Percentiles rank a stretch among this genome's conserved stretches.
Evolutionary conservation across 257 asterid genomes (phyloP).

Genomic region (Paraleonurus japonicus): DNA sequence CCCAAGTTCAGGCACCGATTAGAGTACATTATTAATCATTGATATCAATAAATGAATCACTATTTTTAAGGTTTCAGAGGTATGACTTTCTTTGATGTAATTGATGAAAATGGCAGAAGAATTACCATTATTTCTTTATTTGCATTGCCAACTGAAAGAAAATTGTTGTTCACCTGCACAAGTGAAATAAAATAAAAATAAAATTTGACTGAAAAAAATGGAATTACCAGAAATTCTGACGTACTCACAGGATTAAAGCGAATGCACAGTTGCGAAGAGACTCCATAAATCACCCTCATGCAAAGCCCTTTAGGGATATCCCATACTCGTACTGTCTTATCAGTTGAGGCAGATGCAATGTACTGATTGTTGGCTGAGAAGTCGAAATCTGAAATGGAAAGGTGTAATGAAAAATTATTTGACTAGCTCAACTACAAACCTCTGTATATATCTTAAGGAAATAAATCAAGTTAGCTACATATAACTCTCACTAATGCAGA

Average conservation of each 20-base stretch:
- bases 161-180: slow-evolving; percentile 90
- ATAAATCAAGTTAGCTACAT: background rate
- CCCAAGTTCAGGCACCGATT: background rate
- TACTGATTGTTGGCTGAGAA: slow-evolving; percentile 94
- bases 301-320: slow-evolving; percentile 88
- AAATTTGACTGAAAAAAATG: slow-evolving; percentile 12
- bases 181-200: slow-evolving; percentile 17
- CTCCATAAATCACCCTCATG: slow-evolving; percentile 93
- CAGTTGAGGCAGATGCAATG: slow-evolving; percentile 88
- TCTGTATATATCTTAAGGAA: background rate
- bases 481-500: slow-evolving; percentile 8
- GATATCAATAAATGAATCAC: no score
- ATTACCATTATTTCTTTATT: slow-evolving; percentile 87
- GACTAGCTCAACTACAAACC: slow-evolving; percentile 12
- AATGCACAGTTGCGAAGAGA: slow-evolving; percentile 81
- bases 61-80: background rate
- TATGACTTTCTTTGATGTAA: background rate
- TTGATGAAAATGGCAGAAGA: slow-evolving; percentile 21
- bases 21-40: background rate
- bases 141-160: slow-evolving; percentile 90
- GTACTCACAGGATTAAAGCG: slow-evolving; percentile 96
- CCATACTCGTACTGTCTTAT: slow-evolving; percentile 97
- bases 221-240: slow-evolving; percentile 7
- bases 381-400: slow-evolving; percentile 79
- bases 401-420: slow-evolving; percentile 13